Evolutionary conservation across 192 early-diverging fungal genomes (phyloP), one percentile per base, ranked within the genome.

Genomic region (Rhizoclosmatium globosum): DNA sequence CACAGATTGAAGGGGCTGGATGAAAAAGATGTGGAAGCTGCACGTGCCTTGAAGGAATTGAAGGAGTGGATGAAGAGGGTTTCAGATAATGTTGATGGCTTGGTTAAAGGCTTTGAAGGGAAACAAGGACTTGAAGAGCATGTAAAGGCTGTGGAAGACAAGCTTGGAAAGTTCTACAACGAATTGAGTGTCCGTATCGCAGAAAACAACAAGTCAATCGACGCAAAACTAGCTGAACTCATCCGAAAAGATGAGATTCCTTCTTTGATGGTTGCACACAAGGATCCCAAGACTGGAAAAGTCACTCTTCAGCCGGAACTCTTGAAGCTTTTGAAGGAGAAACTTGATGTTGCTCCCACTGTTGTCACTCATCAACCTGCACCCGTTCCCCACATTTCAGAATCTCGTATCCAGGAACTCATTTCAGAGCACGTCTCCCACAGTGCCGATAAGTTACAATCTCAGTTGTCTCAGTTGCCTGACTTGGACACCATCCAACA

Each of bases 261-360:
- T 1, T 45, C 58, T 15, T 59, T 74, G 72, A 41, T 74, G 2
- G 59, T 74, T 23, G 58, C 42, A 44, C 17, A 45, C 39, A 44
- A 43, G 47, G 47, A 47, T 43, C 39, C 56, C 59, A 68, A 68
- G 46, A 68, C 66, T 17, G 72, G 59, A 17, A n/a, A 74, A 17
- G 2, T 74, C 4, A 21, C 61, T 59, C 19, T 74, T n/a, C 57
- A 74, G 17, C 72, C 72, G 6, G 72, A 9, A 13, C 61, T 74
- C 61, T 62, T 59, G 58, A 56, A 17, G 57, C 45, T 43, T 4
- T 47, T 74, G 59, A 74, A 74, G 59, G 59, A 74, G 19, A 59
- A 62, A 17, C n/a, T 74, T 9, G 44, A 11, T 6, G 56, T 57
- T n/a, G 21, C 56, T 17, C 56, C 56, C 21, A n/a, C 31, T 31